A percentile compares a stretch with the other conserved stretches of the same genome.
Evolutionary conservation across 306 rosid species (phyloP).

Genomic region (Vigna mungo): DNA sequence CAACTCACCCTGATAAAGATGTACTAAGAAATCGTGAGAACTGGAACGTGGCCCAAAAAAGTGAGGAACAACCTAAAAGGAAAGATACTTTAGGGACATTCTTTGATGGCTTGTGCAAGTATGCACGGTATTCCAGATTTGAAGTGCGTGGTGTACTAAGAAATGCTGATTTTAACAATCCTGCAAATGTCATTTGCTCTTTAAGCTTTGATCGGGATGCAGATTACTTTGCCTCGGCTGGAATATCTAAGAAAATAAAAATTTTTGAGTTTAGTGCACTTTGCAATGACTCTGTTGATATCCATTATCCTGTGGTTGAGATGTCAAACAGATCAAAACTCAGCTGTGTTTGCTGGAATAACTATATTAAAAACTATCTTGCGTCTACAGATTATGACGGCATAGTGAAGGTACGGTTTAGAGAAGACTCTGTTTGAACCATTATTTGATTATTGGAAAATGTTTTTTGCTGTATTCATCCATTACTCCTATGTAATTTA

Average conservation of each 20-base stretch:
- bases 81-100: conserved; percentile 72
- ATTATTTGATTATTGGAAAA: conserved; percentile 35
- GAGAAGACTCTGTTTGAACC: conserved; percentile 22
- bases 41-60: conserved; percentile 50
- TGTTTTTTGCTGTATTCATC: conserved; percentile 36
- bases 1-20: conserved; percentile 55
- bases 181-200: conserved; percentile 84
- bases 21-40: conserved; percentile 67
- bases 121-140: conserved; percentile 82
- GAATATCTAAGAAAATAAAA: conserved; percentile 91
- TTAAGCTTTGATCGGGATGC: conserved; percentile 92
- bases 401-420: conserved; percentile 76
- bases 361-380: conserved; percentile 87
- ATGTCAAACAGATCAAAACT: conserved; percentile 83
- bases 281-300: conserved; percentile 74
- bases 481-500: conserved; percentile 4
- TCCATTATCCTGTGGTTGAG: conserved; percentile 88
- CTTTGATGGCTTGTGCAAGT: conserved; percentile 94
- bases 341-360: conserved; percentile 96
- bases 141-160: conserved; percentile 87
- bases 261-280: conserved; percentile 82
- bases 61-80: conserved; percentile 52
- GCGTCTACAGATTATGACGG: conserved; percentile 96
- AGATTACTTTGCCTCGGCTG: conserved; percentile 94
- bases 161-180: conserved; percentile 78